Base-by-base conservation (phyloP, 116 monocot genomes). In the Dioscorea cayenensis region DNA sequence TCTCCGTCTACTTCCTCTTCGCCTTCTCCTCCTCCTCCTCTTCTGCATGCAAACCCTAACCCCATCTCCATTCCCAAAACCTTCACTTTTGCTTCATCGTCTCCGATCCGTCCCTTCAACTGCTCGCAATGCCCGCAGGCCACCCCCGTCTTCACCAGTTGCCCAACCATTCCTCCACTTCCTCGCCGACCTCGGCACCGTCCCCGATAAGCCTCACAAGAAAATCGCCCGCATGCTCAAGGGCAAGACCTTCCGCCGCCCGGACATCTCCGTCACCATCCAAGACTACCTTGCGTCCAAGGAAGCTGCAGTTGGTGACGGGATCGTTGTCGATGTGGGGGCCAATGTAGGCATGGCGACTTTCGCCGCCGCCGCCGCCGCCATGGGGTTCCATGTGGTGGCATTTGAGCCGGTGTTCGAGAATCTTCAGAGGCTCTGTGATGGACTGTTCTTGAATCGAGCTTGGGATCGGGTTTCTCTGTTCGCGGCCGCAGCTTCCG, bases 321-420 rank as follows among this genome's bases (percentile, higher is more conserved):
- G 84, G 55, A 20, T 87, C 19, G 85, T 94, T 28, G 76, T 94
- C 49, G 94, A 94, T 60, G 84, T 94, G 4, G 94, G 94, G 78
- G 90, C 87, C 2, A 94, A 94, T 68, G 94, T 94, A 11, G 95
- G 97, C 28, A 97, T 97, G 97, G 93, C 97, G 13, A 67, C 90
- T 12, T 97, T 97, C n/a, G n/a, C n/a, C n/a, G n/a, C n/a, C 71
- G 97, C 97, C 1, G 93, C 97, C 6, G 90, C 93, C 1, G 93
- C 80, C 7, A 85, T 94, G 94, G 94, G 94, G 75, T 85, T 90
- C 59, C 25, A 75, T 60, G 94, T 90, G 21, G 68, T 94, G 65
- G 87, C 90, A 16, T 87, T 94, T 65, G 94, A 94, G 84, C 90
- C 90, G n/a, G 90, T 90, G 78, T 80, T 85, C 18, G 94, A 94